Conservation (phyloP, 2,329 filamentous ascomycete genomes). For the Tolypocladium capitatum region DNA sequence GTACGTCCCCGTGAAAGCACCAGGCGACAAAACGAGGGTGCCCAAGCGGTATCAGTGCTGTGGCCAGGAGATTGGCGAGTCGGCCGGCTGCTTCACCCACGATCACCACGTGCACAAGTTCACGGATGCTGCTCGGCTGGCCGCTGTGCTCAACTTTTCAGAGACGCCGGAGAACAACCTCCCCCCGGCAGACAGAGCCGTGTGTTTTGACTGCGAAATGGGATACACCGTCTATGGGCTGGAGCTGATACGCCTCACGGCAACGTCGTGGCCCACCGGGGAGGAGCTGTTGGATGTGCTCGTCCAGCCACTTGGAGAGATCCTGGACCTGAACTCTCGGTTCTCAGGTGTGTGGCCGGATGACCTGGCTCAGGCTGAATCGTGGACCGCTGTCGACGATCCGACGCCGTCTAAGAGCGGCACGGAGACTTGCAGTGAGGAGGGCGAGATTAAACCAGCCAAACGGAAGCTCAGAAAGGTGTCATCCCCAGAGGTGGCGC, state of each 20-base stretch:
- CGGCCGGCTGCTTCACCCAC: slow-evolving; percentile 57
- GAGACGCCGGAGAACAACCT: slow-evolving; percentile 56
- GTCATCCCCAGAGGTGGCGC: slow-evolving; percentile 58
- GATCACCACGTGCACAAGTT: slow-evolving; percentile 81
- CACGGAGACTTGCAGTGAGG: slow-evolving; percentile 12
- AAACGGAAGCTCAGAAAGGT: slow-evolving; percentile 54
- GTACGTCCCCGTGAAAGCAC: slow-evolving; percentile 42
- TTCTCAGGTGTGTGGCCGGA: slow-evolving; percentile 79
- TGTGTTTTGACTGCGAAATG: slow-evolving; percentile 97
- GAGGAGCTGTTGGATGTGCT: slow-evolving; percentile 68
- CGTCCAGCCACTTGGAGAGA: slow-evolving; percentile 68
- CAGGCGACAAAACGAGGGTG: slow-evolving; percentile 41
- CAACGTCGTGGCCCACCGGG: slow-evolving; percentile 72
- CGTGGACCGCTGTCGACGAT: slow-evolving; percentile 27
- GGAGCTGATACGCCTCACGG: slow-evolving; percentile 82
- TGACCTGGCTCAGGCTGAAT: slow-evolving; percentile 56
- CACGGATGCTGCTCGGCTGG: slow-evolving; percentile 61
- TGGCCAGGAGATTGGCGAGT: slow-evolving; percentile 57
- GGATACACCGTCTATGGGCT: slow-evolving; percentile 80
- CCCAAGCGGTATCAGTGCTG: slow-evolving; percentile 68
- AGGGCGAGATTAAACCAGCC: slow-evolving; percentile 12
- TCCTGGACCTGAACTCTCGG: slow-evolving; percentile 82
- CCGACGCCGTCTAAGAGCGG: slow-evolving; percentile 12
- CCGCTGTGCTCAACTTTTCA: slow-evolving; percentile 65
- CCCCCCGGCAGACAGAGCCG: slow-evolving; percentile 41